A percentile compares a stretch with the other conserved stretches of the same genome.
These are phyloP conservation scores for Yamadazyma olivae DNA, from an alignment of 805 yeast species.

Conservation along the genomic window DNA sequence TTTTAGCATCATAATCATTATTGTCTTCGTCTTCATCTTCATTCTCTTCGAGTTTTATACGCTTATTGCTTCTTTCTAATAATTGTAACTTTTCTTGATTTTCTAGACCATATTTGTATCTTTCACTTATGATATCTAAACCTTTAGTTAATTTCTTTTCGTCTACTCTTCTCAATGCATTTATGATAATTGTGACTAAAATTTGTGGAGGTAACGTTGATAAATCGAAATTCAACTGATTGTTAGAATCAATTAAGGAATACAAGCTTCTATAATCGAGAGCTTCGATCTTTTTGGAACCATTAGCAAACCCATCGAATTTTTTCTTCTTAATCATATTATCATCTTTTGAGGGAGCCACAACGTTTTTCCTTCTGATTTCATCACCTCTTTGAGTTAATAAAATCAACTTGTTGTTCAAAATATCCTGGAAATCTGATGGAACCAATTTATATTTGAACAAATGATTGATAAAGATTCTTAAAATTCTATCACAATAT, in stretches of 20 bases:
- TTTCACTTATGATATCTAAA: constrained; percentile 61
- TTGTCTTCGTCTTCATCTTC: constrained; percentile 31
- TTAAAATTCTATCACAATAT: constrained; percentile 61
- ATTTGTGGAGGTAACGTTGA: constrained; percentile 63
- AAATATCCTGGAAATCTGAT: constrained; percentile 23
- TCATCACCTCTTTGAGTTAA: constrained; percentile 39
- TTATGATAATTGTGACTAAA: constrained; percentile 60
- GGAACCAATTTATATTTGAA: constrained; percentile 35
- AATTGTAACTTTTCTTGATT: constrained; percentile 1
- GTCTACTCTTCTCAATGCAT: constrained; percentile 59
- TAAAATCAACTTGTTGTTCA: constrained; percentile 24
- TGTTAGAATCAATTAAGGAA: constrained; percentile 58
- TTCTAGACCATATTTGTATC: constrained; percentile 49
- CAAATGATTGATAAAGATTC: constrained; percentile 39
- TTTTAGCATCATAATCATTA: constrained; percentile 35
- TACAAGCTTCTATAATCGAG: constrained; percentile 60
- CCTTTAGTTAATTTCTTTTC: constrained; percentile 57
- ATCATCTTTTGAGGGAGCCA: constrained; percentile 26
- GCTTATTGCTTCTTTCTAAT: constrained; percentile 4
- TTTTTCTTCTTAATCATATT: constrained; percentile 31
- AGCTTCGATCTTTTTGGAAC: constrained; percentile 24
- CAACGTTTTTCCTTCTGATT: constrained; percentile 37
- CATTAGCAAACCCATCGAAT: constrained; percentile 40
- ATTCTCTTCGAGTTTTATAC: constrained; percentile 11
- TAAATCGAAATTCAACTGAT: constrained; percentile 70